Evolutionary conservation across 192 early-diverging fungal species (phyloP).

Genomic region (Thamnidium elegans): DNA sequence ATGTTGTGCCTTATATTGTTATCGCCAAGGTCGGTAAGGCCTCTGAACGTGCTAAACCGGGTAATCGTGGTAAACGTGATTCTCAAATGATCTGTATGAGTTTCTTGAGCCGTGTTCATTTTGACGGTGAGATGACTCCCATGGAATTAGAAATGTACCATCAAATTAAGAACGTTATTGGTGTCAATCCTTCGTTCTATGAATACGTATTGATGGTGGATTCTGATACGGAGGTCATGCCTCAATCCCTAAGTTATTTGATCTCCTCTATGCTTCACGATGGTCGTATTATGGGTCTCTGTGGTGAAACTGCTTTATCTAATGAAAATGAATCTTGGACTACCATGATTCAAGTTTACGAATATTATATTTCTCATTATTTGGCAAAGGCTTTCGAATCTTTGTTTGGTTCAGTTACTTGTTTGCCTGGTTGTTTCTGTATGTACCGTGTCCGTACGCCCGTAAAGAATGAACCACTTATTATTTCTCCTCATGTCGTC

Average conservation of each 20-base stretch:
- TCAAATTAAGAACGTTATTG: conserved; percentile 96
- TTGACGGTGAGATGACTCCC: conserved; percentile 85
- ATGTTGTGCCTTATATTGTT: conserved; percentile 90
- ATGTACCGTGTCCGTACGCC: conserved; percentile 79
- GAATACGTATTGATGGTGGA: conserved; percentile 80
- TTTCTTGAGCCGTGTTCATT: conserved; percentile 91
- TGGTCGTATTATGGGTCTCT: conserved; percentile 81
- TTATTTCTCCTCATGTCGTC: conserved; percentile 78
- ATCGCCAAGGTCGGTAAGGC: conserved; percentile 92
- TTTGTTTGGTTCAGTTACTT: conserved; percentile 78
- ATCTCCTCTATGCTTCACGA: conserved; percentile 82
- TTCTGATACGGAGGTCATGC: conserved; percentile 78
- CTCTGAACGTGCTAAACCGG: conserved; percentile 79
- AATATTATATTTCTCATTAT: conserved; percentile 91
- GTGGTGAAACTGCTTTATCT: conserved; percentile 88
- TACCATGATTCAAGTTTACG: conserved; percentile 97
- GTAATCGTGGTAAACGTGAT: conserved; percentile 97
- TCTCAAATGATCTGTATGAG: conserved; percentile 94
- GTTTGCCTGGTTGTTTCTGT: conserved; percentile 82
- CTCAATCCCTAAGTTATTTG: conserved; percentile 85
- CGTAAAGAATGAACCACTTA: conserved; percentile 67
- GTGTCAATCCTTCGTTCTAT: conserved; percentile 78
- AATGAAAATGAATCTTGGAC: conserved; percentile 92
- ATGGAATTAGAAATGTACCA: conserved; percentile 96
- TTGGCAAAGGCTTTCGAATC: conserved; percentile 87